phyloP scores from a whole-genome alignment of 202 grass and related monocot genomes.

The Dendrocalamus latiflorus region DNA sequence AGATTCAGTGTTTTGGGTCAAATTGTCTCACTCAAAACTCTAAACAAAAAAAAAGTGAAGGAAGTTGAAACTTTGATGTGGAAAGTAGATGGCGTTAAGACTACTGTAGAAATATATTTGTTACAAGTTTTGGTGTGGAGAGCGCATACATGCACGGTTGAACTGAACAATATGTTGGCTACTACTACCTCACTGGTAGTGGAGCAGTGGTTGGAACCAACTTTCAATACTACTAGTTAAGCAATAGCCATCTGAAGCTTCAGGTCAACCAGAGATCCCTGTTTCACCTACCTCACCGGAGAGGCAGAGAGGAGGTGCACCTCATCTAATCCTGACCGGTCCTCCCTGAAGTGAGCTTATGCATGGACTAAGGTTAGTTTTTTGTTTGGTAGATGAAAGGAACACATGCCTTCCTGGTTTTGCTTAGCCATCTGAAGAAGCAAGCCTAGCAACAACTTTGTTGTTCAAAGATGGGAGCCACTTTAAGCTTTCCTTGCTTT shows the following conservation, averaged over 20 bases:
- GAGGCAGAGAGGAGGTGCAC: not conserved
- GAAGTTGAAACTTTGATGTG: not conserved
- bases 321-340: constrained; percentile 5
- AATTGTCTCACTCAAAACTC: not conserved
- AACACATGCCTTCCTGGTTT: constrained; percentile 14
- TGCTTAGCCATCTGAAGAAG: not conserved
- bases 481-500: not conserved
- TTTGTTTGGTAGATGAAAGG: constrained; percentile 44
- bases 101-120: not conserved
- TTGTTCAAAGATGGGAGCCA: not conserved
- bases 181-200: not conserved
- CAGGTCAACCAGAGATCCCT: constrained; percentile 32
- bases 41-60: not conserved
- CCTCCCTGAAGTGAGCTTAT: not conserved
- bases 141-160: not conserved
- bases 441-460: not conserved
- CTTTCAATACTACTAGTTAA: too few relatives aligned
- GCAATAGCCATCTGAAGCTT: constrained; percentile 23
- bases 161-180: not conserved
- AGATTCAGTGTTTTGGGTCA: constrained; percentile 1
- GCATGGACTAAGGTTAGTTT: not conserved
- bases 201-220: constrained; percentile 34
- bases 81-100: not conserved
- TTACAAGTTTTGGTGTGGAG: constrained; percentile 13
- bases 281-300: constrained; percentile 32